These are phyloP conservation scores for Tephrocybe rancida DNA, from an alignment of 768 basidiomycete genomes.

Conservation along the genomic window DNA sequence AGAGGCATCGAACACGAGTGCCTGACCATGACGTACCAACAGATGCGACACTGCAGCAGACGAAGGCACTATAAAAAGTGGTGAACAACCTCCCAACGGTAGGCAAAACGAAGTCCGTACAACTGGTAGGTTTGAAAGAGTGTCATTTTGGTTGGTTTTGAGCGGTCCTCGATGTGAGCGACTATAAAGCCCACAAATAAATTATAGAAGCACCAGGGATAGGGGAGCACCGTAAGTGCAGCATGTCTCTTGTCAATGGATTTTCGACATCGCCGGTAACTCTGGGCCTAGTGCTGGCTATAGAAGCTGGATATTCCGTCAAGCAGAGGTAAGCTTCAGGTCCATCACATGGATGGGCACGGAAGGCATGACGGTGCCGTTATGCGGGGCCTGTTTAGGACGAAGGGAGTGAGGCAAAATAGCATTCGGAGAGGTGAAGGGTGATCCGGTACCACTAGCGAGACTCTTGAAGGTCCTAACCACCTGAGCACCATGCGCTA, in stretches of 20 bases:
- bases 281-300: neutral
- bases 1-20: neutral
- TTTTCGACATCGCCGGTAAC: neutral
- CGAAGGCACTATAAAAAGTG: conserved; percentile 27
- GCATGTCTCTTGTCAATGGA: no score
- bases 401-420: no score
- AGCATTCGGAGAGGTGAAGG: no score
- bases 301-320: neutral
- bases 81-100: no score
- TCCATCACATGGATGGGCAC: neutral
- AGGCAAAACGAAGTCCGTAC: neutral
- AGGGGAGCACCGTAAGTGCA: no score
- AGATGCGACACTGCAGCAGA: conserved; percentile 33
- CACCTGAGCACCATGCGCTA: no score
- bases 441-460: no score
- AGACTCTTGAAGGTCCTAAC: no score
- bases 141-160: neutral
- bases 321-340: neutral
- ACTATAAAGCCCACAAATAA: no score
- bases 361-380: neutral
- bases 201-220: no score
- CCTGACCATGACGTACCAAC: conserved; percentile 19
- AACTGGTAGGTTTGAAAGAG: neutral
- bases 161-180: neutral
- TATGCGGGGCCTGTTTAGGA: neutral